Percentiles rank a stretch among this genome's conserved stretches.
phyloP scores from a whole-genome alignment of 768 basidiomycete genomes.

The Naganishia friedmannii region DNA sequence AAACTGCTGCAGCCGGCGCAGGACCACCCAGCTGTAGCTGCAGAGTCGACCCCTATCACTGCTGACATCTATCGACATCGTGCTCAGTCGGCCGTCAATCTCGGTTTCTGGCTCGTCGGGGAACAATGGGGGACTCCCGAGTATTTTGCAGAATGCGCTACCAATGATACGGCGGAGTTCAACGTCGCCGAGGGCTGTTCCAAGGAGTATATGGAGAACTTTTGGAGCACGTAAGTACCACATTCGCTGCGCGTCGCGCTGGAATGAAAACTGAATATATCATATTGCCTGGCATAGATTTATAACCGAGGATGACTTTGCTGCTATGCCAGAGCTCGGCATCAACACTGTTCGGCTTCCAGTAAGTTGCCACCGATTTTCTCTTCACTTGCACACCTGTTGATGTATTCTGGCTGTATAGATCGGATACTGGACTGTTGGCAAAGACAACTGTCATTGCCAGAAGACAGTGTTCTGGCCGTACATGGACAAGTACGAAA shows the following conservation, averaged over 20 bases:
- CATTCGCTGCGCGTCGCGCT: not conserved
- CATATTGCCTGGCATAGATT: constrained; percentile 35
- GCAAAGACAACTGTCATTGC: constrained; percentile 34
- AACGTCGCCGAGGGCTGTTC: constrained; percentile 62
- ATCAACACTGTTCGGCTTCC: constrained; percentile 49
- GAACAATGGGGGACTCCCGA: constrained; percentile 74
- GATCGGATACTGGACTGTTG: constrained; percentile 44
- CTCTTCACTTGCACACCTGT: not conserved
- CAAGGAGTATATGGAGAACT: constrained; percentile 37
- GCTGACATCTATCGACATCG: constrained; percentile 58
- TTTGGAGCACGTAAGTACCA: constrained; percentile 38
- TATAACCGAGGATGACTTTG: constrained; percentile 48
- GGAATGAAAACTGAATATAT: not conserved
- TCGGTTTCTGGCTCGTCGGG: constrained; percentile 70
- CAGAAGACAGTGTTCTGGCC: constrained; percentile 43
- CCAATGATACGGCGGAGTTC: constrained; percentile 54
- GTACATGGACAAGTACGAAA: constrained; percentile 42
- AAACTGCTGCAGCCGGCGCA: not conserved
- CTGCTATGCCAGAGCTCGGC: constrained; percentile 36
- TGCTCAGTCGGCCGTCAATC: constrained; percentile 64
- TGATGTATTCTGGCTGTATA: not conserved
- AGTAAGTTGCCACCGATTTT: constrained; percentile 36
- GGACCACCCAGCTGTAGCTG: not conserved
- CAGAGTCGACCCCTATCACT: not conserved
- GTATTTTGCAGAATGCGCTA: constrained; percentile 59